Evolutionary conservation across 441 rosid species (phyloP).

Genomic region (Jatropha podagrica): DNA sequence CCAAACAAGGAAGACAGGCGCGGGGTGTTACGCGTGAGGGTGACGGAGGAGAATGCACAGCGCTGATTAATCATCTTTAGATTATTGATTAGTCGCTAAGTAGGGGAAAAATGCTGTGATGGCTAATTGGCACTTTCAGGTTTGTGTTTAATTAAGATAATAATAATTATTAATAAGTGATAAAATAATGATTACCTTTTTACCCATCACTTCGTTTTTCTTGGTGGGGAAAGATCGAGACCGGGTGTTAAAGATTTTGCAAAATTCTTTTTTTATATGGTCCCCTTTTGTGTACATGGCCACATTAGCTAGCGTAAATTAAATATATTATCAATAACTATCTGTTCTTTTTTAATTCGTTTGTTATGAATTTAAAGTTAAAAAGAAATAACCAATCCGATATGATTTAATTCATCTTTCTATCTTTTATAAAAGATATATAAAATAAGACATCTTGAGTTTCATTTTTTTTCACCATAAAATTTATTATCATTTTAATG

Average conservation of each 20-base stretch:
- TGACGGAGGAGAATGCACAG: constrained; percentile 8
- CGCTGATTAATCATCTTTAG: background rate
- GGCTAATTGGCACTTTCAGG: background rate
- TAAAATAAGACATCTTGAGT: no score
- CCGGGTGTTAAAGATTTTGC: constrained; percentile 1
- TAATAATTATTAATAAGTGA: background rate
- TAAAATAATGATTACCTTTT: background rate
- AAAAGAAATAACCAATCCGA: no score
- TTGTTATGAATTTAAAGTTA: no score
- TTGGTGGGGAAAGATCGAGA: constrained; percentile 22
- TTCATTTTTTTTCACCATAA: no score
- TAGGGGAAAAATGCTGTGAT: background rate
- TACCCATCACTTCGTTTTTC: background rate
- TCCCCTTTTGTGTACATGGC: background rate
- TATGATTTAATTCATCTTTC: no score
- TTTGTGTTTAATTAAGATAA: background rate
- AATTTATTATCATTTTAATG: no score
- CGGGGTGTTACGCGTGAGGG: constrained; percentile 20
- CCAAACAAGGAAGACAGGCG: constrained; percentile 7
- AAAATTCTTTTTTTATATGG: constrained; percentile 1
- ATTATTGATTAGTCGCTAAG: background rate
- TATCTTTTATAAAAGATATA: no score
- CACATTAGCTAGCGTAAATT: no score
- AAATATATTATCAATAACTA: no score
- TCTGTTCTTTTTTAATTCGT: no score